phyloP scores from a whole-genome alignment of 495 filamentous ascomycete genomes.

The Daldinia concentrica region DNA sequence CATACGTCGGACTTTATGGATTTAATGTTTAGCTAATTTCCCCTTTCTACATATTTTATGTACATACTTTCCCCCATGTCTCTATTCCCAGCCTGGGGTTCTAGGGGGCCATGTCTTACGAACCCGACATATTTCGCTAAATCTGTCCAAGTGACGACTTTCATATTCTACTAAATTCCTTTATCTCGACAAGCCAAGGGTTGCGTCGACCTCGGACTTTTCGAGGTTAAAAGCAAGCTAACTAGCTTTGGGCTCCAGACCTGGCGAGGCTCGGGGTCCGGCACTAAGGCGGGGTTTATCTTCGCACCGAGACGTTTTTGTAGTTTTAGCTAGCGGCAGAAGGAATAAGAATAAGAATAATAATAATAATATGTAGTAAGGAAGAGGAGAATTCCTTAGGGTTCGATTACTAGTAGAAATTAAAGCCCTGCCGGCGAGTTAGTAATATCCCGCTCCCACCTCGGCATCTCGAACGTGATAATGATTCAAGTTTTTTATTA shows the following conservation, averaged over 20 bases:
- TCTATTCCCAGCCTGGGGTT: background rate
- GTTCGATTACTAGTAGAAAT: constrained; percentile 9
- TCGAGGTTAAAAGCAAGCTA: constrained; percentile 2
- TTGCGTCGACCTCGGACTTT: background rate
- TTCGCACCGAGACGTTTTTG: constrained; percentile 15
- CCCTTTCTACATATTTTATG: constrained; percentile 2
- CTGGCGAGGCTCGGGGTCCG: constrained; percentile 22
- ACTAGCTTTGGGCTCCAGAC: background rate
- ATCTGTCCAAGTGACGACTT: background rate
- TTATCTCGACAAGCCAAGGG: background rate
- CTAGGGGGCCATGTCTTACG: background rate
- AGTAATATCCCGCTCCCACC: constrained; percentile 30
- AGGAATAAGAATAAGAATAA: no score
- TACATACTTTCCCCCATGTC: background rate
- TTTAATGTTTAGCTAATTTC: constrained; percentile 13
- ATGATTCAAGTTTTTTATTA: constrained; percentile 26
- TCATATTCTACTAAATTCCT: constrained; percentile 1
- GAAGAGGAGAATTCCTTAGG: constrained; percentile 14
- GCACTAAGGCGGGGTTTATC: constrained; percentile 36
- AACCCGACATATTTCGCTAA: background rate
- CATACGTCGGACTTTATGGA: constrained; percentile 19
- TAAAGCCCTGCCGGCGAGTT: background rate
- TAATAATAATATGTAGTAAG: constrained; percentile 9
- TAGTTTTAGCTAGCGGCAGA: background rate
- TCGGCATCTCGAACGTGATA: constrained; percentile 29